Base-by-base conservation (phyloP, 352 stramenopile species). In the Globisporangium irregulare region DNA sequence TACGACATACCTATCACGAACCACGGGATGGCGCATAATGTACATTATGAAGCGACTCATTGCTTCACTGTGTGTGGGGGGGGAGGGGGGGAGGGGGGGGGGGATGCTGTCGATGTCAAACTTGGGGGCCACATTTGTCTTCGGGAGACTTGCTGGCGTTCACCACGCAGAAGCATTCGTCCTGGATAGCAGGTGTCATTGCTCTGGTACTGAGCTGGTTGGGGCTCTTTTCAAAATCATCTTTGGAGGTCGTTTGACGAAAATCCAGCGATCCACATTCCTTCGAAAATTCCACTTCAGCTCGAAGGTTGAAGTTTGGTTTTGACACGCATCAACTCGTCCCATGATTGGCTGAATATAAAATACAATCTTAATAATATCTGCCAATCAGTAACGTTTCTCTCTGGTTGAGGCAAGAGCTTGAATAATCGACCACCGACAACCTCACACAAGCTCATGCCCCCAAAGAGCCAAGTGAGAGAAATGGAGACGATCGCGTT, bases 401-500 rank as follows among this genome's bases (percentile, higher is more conserved):
- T 15, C 15, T n/a, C 15, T 20, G 14, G 38, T 15, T 15, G 9
- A 15, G 36, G 36, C 9, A 43, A 18, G 14, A 7, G 3, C 15
- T 0, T 14, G 4, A 36, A 7, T 4, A 34, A 14, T 24, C 20
- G 22, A 59, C 25, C 24, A 59, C 25, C 57, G 22, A 32, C 27
- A 62, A 53, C 34, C 10, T 41, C 8, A 41, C 34, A 41, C 34
- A 43, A 43, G 36, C 12, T 43, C 36, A 43, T 20, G 0, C 38
- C 38, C 15, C 0, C 10, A 43, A 59, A 18, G 22, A 67, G 25
- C 20, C 25, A 59, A 15, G 20, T 36, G 41, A 18, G 27, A 6
- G 8, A 50, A 24, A 36, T 41, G n/a, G 25, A 25, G n/a, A 83
- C 71, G 61, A 82, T 94, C 66, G 84, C 82, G 53, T 97, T 86